phyloP scores from a whole-genome alignment of 1,284 basidiomycete genomes.

The Hymenochaete sp. region DNA sequence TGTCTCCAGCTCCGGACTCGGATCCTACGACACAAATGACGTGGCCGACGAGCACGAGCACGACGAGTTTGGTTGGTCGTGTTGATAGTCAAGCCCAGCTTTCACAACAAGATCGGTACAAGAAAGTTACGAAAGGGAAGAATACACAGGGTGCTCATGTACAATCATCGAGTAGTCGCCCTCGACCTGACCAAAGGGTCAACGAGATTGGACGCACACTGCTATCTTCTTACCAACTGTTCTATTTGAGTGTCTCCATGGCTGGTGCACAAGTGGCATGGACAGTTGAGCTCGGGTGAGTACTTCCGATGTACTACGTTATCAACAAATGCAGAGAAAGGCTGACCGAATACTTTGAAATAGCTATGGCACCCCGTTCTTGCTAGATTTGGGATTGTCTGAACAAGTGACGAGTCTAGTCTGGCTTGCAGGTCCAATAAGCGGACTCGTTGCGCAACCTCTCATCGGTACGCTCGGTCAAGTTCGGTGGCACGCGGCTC shows the following conservation, averaged over 20 bases:
- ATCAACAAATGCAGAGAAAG: slow-evolving; percentile 22
- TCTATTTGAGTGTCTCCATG: slow-evolving; percentile 76
- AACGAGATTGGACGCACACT: slow-evolving; percentile 26
- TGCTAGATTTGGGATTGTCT: slow-evolving; percentile 81
- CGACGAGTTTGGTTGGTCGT: slow-evolving; percentile 20
- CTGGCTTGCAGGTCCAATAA: slow-evolving; percentile 95
- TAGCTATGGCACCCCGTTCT: slow-evolving; percentile 91
- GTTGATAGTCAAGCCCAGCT: slow-evolving; percentile 2
- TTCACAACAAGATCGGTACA: slow-evolving; percentile 6
- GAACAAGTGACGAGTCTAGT: slow-evolving; percentile 90
- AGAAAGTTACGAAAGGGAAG: too few species aligned
- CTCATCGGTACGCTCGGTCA: slow-evolving; percentile 62
- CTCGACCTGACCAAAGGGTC: too few species aligned
- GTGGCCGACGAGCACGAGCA: slow-evolving; percentile 54
- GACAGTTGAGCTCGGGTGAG: slow-evolving; percentile 82
- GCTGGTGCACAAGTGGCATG: slow-evolving; percentile 88
- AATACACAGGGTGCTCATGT: too few species aligned
- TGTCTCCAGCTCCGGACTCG: slow-evolving; percentile 33
- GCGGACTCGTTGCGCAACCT: slow-evolving; percentile 90
- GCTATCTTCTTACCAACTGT: slow-evolving; percentile 63
- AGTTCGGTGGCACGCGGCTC: neutral
- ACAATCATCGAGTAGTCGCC: too few species aligned
- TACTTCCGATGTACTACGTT: slow-evolving; percentile 4
- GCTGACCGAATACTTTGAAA: slow-evolving; percentile 13
- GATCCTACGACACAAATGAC: slow-evolving; percentile 67